Percentiles rank a stretch among this genome's conserved stretches.
These are phyloP conservation scores for Trichoderma sp. DNA, from an alignment of 2,329 filamentous ascomycete species.

Conservation along the genomic window DNA sequence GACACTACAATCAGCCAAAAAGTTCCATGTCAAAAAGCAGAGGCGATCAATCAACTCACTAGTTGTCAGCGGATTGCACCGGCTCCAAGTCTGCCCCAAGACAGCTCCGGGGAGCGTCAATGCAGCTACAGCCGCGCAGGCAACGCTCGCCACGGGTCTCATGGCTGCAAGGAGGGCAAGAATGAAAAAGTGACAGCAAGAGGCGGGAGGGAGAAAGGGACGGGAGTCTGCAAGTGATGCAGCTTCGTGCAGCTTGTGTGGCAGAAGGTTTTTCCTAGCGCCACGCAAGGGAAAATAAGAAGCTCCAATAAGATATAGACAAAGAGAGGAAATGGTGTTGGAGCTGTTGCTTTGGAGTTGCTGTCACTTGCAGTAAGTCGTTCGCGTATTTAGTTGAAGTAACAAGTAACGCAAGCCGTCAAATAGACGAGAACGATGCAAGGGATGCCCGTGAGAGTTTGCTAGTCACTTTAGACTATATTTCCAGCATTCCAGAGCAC, in stretches of 20 bases:
- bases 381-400: not conserved
- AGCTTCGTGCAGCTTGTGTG: not conserved
- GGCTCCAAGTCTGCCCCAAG: constrained; percentile 41
- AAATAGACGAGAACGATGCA: not conserved
- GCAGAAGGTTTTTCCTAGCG: not conserved
- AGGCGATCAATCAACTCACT: constrained; percentile 29
- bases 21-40: not conserved
- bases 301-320: not conserved
- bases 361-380: not conserved
- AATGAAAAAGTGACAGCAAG: not conserved
- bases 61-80: constrained; percentile 39
- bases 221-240: constrained; percentile 6
- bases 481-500: constrained; percentile 4
- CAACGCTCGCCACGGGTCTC: constrained; percentile 15
- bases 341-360: constrained; percentile 5
- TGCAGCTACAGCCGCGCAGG: constrained; percentile 10
- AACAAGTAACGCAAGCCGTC: not conserved
- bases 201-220: not conserved
- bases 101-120: constrained; percentile 26
- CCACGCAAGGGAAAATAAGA: constrained; percentile 2
- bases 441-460: not conserved
- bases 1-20: not conserved
- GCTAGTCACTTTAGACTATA: not conserved
- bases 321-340: not conserved
- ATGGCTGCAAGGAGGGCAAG: constrained; percentile 17